Percentiles rank a stretch among this genome's conserved stretches.
phyloP scores from a whole-genome alignment of 139 green algal species.

The Micractinium sp. region DNA sequence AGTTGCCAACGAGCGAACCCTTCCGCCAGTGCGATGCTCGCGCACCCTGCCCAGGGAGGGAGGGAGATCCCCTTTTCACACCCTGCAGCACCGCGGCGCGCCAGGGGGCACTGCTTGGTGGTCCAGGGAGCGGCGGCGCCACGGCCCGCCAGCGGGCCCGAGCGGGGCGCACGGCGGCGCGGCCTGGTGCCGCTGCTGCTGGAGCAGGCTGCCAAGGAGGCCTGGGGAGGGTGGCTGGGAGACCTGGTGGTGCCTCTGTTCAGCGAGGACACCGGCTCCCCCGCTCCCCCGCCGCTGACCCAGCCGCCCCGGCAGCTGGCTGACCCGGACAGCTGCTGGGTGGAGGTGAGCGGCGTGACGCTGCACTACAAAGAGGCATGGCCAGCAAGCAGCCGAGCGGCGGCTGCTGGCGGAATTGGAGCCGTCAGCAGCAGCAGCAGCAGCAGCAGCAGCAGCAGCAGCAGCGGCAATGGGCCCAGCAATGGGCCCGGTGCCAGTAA shows the following conservation, averaged over 20 bases:
- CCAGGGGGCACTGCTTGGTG: too few species aligned
- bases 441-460: not conserved
- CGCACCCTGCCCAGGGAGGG: too few species aligned
- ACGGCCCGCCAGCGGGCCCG: too few species aligned
- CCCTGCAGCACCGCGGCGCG: too few species aligned
- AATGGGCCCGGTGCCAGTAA: not conserved
- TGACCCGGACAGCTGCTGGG: conserved; percentile 66
- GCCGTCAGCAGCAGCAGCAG: not conserved
- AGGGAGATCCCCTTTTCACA: too few species aligned
- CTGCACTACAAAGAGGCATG: conserved; percentile 73
- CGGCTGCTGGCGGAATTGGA: not conserved
- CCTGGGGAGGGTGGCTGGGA: conserved; percentile 42
- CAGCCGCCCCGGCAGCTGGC: conserved; percentile 50
- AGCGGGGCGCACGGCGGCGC: not conserved
- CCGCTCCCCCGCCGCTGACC: conserved; percentile 52
- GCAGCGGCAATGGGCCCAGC: not conserved
- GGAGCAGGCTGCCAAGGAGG: not conserved
- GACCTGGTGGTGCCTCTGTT: conserved; percentile 59
- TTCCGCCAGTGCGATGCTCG: too few species aligned
- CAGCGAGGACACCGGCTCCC: conserved; percentile 20
- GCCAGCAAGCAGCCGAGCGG: not conserved
- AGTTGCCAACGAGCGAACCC: too few species aligned
- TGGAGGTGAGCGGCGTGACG: conserved; percentile 48
- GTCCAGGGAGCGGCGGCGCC: too few species aligned
- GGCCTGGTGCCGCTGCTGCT: not conserved